Evolutionary conservation across 140 eudicot species (phyloP).

Genomic region (Stevia rebaudiana): DNA sequence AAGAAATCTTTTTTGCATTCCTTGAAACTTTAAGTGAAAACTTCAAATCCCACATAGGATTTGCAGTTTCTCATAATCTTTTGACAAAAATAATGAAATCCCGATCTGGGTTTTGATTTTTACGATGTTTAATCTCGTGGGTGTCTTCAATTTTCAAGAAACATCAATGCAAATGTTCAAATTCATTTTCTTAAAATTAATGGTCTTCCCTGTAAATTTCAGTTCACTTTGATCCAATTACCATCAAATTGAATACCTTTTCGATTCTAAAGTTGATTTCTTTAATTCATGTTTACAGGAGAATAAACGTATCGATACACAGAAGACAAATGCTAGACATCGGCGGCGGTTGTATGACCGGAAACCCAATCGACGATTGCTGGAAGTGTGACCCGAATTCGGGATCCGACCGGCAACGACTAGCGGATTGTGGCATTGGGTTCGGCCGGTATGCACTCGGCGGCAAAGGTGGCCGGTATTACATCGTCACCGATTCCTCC

Average conservation of each 20-base stretch:
- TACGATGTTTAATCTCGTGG: constrained; percentile 10
- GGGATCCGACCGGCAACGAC: constrained; percentile 31
- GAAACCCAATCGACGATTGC: constrained; percentile 89
- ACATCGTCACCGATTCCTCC: constrained; percentile 51
- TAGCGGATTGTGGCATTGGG: constrained; percentile 59
- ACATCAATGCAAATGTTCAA: background rate
- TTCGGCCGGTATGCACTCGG: constrained; percentile 56
- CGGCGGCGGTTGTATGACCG: constrained; percentile 46
- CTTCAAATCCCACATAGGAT: constrained; percentile 3
- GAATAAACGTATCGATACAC: constrained; percentile 40
- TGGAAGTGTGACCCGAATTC: constrained; percentile 79
- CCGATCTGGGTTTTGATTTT: constrained; percentile 8
- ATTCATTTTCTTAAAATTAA: no score
- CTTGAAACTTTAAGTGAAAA: background rate
- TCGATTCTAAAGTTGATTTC: background rate
- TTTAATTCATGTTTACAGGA: constrained; percentile 29
- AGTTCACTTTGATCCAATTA: background rate
- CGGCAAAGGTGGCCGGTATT: constrained; percentile 53
- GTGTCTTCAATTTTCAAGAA: constrained; percentile 9
- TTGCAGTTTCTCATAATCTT: background rate
- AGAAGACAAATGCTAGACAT: constrained; percentile 41
- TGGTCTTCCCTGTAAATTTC: no score
- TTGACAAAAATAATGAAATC: background rate
- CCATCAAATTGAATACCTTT: background rate
- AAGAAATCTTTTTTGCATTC: background rate